These are phyloP conservation scores for Isabelozyma heimii DNA, from an alignment of 805 yeast species.

Conservation along the genomic window DNA sequence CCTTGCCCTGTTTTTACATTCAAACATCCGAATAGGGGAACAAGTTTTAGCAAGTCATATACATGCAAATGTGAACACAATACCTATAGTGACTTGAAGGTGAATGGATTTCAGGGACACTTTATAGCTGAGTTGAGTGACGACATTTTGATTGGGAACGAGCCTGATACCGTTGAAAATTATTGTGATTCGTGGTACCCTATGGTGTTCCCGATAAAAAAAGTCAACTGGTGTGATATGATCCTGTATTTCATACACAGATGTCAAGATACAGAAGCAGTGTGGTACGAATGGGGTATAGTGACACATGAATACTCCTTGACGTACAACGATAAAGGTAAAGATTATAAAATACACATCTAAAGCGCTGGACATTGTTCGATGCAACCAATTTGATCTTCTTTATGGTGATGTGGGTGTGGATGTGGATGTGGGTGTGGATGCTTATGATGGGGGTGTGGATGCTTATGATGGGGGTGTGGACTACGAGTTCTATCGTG, in stretches of 20 bases:
- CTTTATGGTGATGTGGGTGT: background rate
- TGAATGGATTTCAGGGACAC: constrained; percentile 76
- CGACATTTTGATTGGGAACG: constrained; percentile 52
- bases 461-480: background rate
- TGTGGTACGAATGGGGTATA: constrained; percentile 24
- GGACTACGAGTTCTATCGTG: background rate
- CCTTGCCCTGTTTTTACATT: constrained; percentile 60
- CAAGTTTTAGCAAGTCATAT: constrained; percentile 1
- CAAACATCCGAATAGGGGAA: constrained; percentile 42
- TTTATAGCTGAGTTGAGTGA: constrained; percentile 70
- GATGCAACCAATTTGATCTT: background rate
- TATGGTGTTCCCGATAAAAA: constrained; percentile 28
- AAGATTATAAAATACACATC: constrained; percentile 7
- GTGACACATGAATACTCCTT: constrained; percentile 3
- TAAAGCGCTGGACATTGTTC: background rate
- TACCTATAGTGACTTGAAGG: constrained; percentile 46
- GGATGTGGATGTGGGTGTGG: background rate
- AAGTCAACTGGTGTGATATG: constrained; percentile 6
- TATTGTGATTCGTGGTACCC: constrained; percentile 40
- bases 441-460: background rate
- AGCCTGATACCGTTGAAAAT: constrained; percentile 26
- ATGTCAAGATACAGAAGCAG: constrained; percentile 3
- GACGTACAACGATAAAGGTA: constrained; percentile 16
- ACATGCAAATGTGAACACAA: constrained; percentile 24
- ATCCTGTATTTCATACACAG: constrained; percentile 9